A percentile compares a stretch with the other conserved stretches of the same genome.
Conservation (phyloP, 495 filamentous ascomycete genomes). For the Schizothecium vesticola region DNA sequence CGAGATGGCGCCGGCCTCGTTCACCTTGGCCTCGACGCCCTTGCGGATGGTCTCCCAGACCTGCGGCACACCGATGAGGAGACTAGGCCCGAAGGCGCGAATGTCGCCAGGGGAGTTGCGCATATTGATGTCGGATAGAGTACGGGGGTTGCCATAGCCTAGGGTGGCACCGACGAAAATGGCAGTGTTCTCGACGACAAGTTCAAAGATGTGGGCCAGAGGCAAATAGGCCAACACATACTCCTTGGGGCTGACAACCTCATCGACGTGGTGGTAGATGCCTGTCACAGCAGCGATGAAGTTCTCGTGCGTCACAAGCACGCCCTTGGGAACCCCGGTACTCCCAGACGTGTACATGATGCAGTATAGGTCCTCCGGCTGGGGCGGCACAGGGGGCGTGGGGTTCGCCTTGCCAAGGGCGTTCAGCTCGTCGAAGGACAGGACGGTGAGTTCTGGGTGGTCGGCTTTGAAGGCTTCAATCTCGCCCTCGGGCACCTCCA, state of each 20-base stretch:
- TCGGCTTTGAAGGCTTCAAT: slow-evolving; percentile 38
- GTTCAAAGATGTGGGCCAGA: slow-evolving; percentile 84
- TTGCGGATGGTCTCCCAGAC: slow-evolving; percentile 73
- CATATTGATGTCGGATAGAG: slow-evolving; percentile 61
- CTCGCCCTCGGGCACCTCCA: slow-evolving; percentile 35
- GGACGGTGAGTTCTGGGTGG: slow-evolving; percentile 35
- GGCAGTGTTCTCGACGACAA: slow-evolving; percentile 68
- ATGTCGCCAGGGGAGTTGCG: slow-evolving; percentile 57
- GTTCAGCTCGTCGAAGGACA: slow-evolving; percentile 42
- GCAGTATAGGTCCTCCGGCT: slow-evolving; percentile 66
- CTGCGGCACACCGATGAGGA: slow-evolving; percentile 82
- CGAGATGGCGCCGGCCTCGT: slow-evolving; percentile 29
- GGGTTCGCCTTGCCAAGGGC: slow-evolving; percentile 61
- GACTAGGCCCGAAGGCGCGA: slow-evolving; percentile 71
- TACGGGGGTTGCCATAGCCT: slow-evolving; percentile 80
- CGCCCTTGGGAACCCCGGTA: slow-evolving; percentile 85
- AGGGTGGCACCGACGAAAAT: slow-evolving; percentile 71
- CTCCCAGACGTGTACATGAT: slow-evolving; percentile 97
- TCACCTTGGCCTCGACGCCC: slow-evolving; percentile 65
- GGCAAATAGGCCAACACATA: slow-evolving; percentile 77
- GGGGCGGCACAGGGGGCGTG: slow-evolving; percentile 57
- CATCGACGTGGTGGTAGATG: slow-evolving; percentile 36
- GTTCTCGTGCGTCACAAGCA: slow-evolving; percentile 69
- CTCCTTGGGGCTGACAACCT: slow-evolving; percentile 51
- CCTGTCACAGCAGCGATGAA: slow-evolving; percentile 61